Evolutionary conservation across 75 land plant genomes (phyloP).

Genomic region (Isoetes taiwanensis): DNA sequence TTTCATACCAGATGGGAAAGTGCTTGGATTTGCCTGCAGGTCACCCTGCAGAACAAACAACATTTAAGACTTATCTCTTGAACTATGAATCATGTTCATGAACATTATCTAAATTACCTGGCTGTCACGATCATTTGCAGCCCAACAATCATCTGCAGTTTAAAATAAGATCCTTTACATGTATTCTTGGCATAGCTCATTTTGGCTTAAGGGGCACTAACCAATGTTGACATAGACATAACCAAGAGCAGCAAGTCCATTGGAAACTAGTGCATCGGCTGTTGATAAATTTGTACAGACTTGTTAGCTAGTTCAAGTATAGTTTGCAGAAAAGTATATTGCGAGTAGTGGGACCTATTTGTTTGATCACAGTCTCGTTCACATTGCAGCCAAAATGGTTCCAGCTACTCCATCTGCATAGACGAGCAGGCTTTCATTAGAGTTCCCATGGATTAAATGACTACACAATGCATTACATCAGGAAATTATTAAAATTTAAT

Average conservation of each 20-base stretch:
- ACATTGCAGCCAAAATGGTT: slow-evolving; percentile 1
- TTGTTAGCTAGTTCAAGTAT: neutral
- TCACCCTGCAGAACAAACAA: neutral
- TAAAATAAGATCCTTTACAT: too few species aligned
- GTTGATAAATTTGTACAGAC: neutral
- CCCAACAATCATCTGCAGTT: slow-evolving; percentile 99
- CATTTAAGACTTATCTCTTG: neutral
- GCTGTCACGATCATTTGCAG: slow-evolving; percentile 24
- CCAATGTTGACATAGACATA: neutral
- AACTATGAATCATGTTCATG: neutral
- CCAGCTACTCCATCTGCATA: slow-evolving; percentile 6
- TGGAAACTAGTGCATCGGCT: slow-evolving; percentile 6
- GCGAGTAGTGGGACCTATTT: neutral
- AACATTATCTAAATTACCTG: too few species aligned
- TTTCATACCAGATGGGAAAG: neutral
- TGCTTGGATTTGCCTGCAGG: neutral
- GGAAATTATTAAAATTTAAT: too few species aligned
- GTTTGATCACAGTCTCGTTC: neutral
- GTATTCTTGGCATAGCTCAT: too few species aligned
- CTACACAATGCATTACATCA: too few species aligned
- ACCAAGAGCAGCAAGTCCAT: neutral
- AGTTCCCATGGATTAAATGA: too few species aligned
- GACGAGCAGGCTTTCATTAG: too few species aligned
- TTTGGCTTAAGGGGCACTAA: too few species aligned
- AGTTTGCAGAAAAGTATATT: neutral